Evolutionary conservation across 2,329 filamentous ascomycete species (phyloP), one percentile per base, ranked within the genome.

Genomic region (Trichoderma oligosporum): DNA sequence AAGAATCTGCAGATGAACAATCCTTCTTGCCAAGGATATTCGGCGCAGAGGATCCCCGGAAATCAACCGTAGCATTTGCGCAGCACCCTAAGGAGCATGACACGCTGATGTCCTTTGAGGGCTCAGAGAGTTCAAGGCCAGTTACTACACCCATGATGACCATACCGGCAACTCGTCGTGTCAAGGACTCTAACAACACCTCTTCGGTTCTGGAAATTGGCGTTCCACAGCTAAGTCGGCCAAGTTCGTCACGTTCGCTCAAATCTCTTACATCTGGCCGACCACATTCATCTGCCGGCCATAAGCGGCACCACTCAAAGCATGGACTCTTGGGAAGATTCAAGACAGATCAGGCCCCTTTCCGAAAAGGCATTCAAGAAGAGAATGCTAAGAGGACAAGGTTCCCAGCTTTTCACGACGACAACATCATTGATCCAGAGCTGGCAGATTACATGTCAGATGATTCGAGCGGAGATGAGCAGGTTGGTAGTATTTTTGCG

Each of bases 391-490:
- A 81, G 61, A 87, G 85, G 61, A 46, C 52, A 7, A 84, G 85
- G 39, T 80, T 96, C 33, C 87, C 92, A 14, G 91, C 91, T n/a
- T 97, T 99, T 65, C 94, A 99, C 70, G 91, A 94, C 67, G 94
- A 99, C 75, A 97, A 94, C 68, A 96, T 99, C 64, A 97, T 99
- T 64, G 94, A 99, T 68, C 94, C 94, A 1, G 94, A 99, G 67
- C 77, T 99, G 54, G 93, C 92, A 4, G 89, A 91, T 31, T 99
- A 95, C 73, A 88, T 99, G 79, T 99, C 94, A 6, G 94, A 99
- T 69, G 91, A 89, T 46, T 96, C 92, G 1, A 97, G 91, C 65
- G 93, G 89, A 35, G 92, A 96, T 65, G 92, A 99, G 63, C 51
- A 95, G 65, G 87, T 92, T 73, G 92, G 87, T 66, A 92, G 87